Evolutionary conservation across 345 rosid genomes (phyloP), one percentile per base, ranked within the genome.

Genomic region (Brassica nigra): DNA sequence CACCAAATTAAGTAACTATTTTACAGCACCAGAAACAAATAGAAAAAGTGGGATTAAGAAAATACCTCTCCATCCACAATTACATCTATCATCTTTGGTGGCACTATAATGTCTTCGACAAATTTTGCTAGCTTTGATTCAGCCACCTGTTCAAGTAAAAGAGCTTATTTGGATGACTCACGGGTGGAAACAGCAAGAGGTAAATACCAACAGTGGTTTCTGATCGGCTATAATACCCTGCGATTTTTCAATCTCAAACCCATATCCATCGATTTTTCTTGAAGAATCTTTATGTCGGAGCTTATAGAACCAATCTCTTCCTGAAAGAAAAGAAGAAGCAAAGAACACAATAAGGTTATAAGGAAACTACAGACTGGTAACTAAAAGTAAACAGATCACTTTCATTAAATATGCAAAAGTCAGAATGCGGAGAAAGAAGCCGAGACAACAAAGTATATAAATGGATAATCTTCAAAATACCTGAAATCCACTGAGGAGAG

Each of bases 221-320:
- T 20, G 28, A 70, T 12, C 44, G 71, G 74, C 34, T 68, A 62
- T 12, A 62, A 76, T 87, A 95, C 99, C 97, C 95, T 95, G 83
- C 99, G 97, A 80, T 95, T 95, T 85, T 91, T 95, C 84, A 95
- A 84, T 88, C 89, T 91, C 83, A 95, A 86, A 76, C 99, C 98
- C 98, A 95, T 95, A 85, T 95, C 99, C 99, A 95, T 95, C 37
- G 98, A 95, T 81, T 93, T 93, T 87, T 95, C 99, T 80, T 95
- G 98, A 68, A 95, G 98, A 83, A 93, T 85, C 76, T 93, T 95
- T 42, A 95, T 95, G 88, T 95, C 98, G 44, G 97, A 93, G 83
- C 99, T 91, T 81, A 95, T 95, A 70, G 98, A 93, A 79, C 98
- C 98, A 83, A 95, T 95, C 87, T 91, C 98, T 80, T 82, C 87